Base-by-base conservation (phyloP, 139 green algal species). In the Picochlorum sp. region DNA sequence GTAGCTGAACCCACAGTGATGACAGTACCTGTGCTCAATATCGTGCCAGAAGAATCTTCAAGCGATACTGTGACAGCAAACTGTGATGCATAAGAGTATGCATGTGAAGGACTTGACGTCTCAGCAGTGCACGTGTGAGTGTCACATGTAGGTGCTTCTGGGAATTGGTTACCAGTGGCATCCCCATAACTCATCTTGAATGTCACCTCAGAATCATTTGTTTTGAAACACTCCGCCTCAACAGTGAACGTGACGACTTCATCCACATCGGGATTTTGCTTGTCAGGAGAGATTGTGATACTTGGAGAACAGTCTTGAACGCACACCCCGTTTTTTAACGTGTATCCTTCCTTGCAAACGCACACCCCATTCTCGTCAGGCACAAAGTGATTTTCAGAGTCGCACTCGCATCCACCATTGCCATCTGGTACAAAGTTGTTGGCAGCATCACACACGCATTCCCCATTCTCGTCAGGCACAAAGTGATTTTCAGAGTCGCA, bases 11-110 rank as follows among this genome's bases (percentile, higher is more conserved):
- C 45, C 45, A 50, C 45, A 16, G 2, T 50, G 45, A 50, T 50
- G 45, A 50, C 15, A 50, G 45, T 50, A 50, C 45, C 45, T 50
- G 45, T 50, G 45, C 45, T 50, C 45, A 50, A 50, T 50, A 50
- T 50, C 45, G 45, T 50, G 45, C 45, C 45, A 2, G 45, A 50
- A 50, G 45, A n/a, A 50, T 50, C 45, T 50, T 50, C 45, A 1
- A 50, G 45, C 45, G 45, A 50, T 50, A 16, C 45, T 50, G 45
- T 50, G 45, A 50, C 45, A 16, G 45, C 45, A 50, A 50, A 50
- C 2, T 50, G 45, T 50, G 45, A 50, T 50, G 45, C 45, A 50
- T 50, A 50, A 2, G 45, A 50, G 45, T 50, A 50, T 50, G 45
- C 45, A 50, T 50, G 45, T 0, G 45, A 50, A 50, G 45, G 45